Percentiles rank a stretch among this genome's conserved stretches.
These are phyloP conservation scores for Rhododendron williamsianum DNA, from an alignment of 148 eudicot genomes.

Conservation along the genomic window DNA sequence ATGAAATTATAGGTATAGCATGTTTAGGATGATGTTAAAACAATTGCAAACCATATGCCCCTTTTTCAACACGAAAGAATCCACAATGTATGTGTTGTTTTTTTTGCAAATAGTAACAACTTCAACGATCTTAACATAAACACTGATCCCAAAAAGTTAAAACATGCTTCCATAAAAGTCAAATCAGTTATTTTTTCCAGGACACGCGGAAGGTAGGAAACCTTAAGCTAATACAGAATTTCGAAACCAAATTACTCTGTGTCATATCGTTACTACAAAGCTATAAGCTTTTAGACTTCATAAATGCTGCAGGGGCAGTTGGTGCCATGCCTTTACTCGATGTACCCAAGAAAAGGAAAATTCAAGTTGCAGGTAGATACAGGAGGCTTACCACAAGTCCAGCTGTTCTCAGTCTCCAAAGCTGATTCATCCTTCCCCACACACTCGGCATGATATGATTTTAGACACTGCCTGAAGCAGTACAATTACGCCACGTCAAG, in stretches of 20 bases:
- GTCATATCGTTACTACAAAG: neutral
- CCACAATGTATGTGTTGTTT: neutral
- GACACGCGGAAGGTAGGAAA: neutral
- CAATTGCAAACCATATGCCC: neutral
- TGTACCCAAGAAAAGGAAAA: neutral
- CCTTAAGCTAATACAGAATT: neutral
- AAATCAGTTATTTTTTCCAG: neutral
- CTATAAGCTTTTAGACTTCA: neutral
- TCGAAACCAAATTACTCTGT: neutral
- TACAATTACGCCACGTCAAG: neutral
- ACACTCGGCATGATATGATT: slow-evolving; percentile 68
- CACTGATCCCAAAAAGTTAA: neutral
- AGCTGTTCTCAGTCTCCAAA: slow-evolving; percentile 31
- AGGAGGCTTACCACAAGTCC: slow-evolving; percentile 55
- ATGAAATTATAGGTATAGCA: neutral
- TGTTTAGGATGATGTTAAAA: neutral
- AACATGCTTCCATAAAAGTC: neutral
- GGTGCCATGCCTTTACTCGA: neutral
- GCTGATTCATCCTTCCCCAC: slow-evolving; percentile 40
- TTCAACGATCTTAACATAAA: neutral
- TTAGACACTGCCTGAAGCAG: slow-evolving; percentile 48
- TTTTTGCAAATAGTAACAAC: neutral
- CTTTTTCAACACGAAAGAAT: neutral
- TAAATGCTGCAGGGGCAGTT: neutral
- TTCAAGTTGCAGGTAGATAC: neutral